These are phyloP conservation scores for Sanguinoderma infundibulare DNA, from an alignment of 1,284 basidiomycete genomes.

Conservation along the genomic window DNA sequence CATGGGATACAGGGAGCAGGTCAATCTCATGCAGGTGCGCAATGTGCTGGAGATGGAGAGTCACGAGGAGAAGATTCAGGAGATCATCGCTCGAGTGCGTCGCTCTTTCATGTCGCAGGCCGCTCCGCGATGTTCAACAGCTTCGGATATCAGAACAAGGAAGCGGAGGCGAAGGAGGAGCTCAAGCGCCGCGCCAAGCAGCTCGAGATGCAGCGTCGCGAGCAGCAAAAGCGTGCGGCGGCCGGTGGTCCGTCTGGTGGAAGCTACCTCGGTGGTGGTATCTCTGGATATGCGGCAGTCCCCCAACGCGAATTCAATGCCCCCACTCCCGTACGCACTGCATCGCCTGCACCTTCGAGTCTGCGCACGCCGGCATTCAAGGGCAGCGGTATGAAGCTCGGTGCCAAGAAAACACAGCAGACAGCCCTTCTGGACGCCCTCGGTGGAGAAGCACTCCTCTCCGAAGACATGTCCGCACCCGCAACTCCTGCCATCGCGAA, in stretches of 20 bases:
- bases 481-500: constrained; percentile 56
- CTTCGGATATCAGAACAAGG: constrained; percentile 79
- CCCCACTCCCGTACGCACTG: constrained; percentile 47
- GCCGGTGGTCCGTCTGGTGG: constrained; percentile 48
- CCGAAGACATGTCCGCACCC: constrained; percentile 63
- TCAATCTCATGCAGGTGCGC: constrained; percentile 90
- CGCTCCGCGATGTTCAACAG: background rate
- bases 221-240: constrained; percentile 82
- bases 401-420: constrained; percentile 88
- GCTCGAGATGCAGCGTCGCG: constrained; percentile 96
- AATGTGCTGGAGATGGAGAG: constrained; percentile 97
- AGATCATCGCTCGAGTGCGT: constrained; percentile 92
- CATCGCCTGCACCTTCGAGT: constrained; percentile 55
- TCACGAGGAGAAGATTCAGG: constrained; percentile 99
- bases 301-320: constrained; percentile 71
- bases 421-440: constrained; percentile 88
- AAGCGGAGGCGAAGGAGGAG: constrained; percentile 99
- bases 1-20: constrained; percentile 93
- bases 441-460: constrained; percentile 75
- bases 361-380: constrained; percentile 85
- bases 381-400: constrained; percentile 97
- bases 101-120: background rate
- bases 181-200: constrained; percentile 98
- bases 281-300: constrained; percentile 71
- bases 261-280: constrained; percentile 66